Evolutionary conservation across 139 green algal genomes (phyloP).

Genomic region (Picochlorum sp.): DNA sequence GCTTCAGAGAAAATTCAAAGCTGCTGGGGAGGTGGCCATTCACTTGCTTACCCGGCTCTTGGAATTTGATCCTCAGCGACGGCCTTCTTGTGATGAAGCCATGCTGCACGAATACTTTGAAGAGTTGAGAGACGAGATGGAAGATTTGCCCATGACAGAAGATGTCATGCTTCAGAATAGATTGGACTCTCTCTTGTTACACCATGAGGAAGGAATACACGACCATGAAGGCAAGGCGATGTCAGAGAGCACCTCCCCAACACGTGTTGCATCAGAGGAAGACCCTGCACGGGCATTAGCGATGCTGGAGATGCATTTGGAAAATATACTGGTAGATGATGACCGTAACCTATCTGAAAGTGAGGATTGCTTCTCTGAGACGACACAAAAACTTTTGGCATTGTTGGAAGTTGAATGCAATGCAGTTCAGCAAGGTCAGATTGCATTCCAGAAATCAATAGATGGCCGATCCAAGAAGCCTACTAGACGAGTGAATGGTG

Average conservation of each 20-base stretch:
- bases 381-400: constrained; percentile 26
- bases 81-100: constrained; percentile 55
- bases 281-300: constrained; percentile 28
- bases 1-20: constrained; percentile 49
- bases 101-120: constrained; percentile 77
- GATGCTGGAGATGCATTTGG: constrained; percentile 41
- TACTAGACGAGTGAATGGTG: neutral
- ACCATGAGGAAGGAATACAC: too few relatives aligned
- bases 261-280: neutral
- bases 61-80: constrained; percentile 70
- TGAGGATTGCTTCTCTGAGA: constrained; percentile 1
- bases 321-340: neutral
- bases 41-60: constrained; percentile 80
- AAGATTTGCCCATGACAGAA: neutral
- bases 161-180: neutral
- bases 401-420: constrained; percentile 53
- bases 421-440: constrained; percentile 23
- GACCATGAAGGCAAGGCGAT: too few relatives aligned
- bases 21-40: constrained; percentile 61
- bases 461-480: neutral
- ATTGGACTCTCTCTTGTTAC: too few relatives aligned
- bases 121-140: neutral
- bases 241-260: neutral
- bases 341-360: neutral
- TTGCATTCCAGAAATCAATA: neutral